phyloP scores from a whole-genome alignment of 1,284 basidiomycete species.

The Cutaneotrichosporon sp. region DNA sequence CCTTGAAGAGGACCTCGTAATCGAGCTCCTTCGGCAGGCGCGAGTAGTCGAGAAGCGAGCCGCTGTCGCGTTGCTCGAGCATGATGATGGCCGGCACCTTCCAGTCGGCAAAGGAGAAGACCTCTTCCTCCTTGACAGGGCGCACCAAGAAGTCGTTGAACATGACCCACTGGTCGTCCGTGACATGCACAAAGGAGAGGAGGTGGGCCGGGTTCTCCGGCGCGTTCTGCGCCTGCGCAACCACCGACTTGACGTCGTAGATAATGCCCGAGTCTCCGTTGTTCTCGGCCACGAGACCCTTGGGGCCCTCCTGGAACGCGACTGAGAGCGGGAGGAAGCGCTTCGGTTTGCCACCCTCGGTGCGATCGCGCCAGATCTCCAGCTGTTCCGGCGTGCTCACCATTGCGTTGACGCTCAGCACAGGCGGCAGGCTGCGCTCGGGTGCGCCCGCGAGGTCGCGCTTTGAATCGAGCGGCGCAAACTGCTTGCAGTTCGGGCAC shows the following conservation, averaged over 20 bases:
- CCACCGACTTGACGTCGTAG: constrained; percentile 68
- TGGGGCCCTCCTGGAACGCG: constrained; percentile 43
- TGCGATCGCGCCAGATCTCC: constrained; percentile 71
- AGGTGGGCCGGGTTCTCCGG: constrained; percentile 74
- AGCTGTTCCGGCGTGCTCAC: constrained; percentile 74
- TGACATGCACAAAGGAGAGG: constrained; percentile 68
- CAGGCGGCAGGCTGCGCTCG: constrained; percentile 65
- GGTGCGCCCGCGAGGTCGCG: constrained; percentile 65
- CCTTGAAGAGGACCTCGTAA: constrained; percentile 72
- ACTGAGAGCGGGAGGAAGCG: constrained; percentile 45
- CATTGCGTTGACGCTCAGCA: constrained; percentile 85
- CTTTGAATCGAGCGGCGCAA: constrained; percentile 68
- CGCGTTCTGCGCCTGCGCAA: constrained; percentile 78
- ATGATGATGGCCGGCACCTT: constrained; percentile 91
- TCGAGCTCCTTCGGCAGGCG: constrained; percentile 69
- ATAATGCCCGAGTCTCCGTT: constrained; percentile 56
- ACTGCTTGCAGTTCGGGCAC: constrained; percentile 78
- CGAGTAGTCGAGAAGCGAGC: constrained; percentile 63
- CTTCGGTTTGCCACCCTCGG: constrained; percentile 24
- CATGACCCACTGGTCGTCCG: constrained; percentile 74
- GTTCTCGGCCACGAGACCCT: constrained; percentile 59
- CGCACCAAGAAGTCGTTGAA: constrained; percentile 97
- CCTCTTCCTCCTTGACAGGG: constrained; percentile 79
- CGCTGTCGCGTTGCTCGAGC: constrained; percentile 72
- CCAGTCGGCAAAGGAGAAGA: constrained; percentile 87